phyloP scores from a whole-genome alignment of 2,329 filamentous ascomycete species.

The Colletotrichum sublineola region DNA sequence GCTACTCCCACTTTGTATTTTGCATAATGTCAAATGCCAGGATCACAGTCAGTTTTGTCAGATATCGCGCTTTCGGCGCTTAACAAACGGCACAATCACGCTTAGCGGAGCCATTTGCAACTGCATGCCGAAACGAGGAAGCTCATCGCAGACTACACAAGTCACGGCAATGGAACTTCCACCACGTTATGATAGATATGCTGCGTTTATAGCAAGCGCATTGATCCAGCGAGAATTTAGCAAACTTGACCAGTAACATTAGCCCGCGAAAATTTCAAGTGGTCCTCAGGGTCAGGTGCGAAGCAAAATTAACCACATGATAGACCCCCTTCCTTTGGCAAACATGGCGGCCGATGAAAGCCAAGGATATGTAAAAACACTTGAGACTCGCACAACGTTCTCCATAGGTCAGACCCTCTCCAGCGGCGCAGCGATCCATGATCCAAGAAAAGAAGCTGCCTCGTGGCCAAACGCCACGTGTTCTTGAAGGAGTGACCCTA shows the following conservation, averaged over 20 bases:
- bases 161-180: not conserved
- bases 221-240: not conserved
- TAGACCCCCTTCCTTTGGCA: not conserved
- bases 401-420: not conserved
- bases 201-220: not conserved
- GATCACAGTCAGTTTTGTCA: not conserved
- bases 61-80: not conserved
- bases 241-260: not conserved
- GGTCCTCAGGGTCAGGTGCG: constrained; percentile 56
- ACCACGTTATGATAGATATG: not conserved
- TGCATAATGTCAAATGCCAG: not conserved
- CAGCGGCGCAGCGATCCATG: not conserved
- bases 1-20: not conserved
- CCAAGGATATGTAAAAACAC: not conserved
- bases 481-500: not conserved
- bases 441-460: not conserved
- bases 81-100: not conserved
- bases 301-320: not conserved
- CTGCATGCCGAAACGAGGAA: constrained; percentile 47
- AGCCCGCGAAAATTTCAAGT: constrained; percentile 53
- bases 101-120: not conserved
- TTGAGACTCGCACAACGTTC: not conserved
- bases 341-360: not conserved
- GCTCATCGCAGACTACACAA: not conserved
- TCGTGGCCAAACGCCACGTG: not conserved